phyloP scores from a whole-genome alignment of 129 eudicot species.

The Saposhnikovia divaricata region DNA sequence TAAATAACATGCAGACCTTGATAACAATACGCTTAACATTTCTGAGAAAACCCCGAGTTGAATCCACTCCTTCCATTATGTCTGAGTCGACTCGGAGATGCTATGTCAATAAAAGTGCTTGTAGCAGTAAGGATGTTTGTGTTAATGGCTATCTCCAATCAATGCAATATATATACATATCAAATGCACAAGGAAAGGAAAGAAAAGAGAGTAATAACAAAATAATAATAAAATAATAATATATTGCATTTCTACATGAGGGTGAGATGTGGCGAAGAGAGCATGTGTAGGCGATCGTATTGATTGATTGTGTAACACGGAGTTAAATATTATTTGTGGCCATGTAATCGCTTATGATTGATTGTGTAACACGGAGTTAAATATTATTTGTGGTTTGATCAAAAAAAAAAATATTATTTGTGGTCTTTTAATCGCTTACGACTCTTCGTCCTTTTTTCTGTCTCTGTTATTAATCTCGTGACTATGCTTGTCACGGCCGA shows the following conservation, averaged over 20 bases:
- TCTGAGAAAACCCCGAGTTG: slow-evolving; percentile 61
- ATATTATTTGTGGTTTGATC: background rate
- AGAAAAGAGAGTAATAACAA: no score
- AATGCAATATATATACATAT: background rate
- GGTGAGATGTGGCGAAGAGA: slow-evolving; percentile 1
- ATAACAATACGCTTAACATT: slow-evolving; percentile 76
- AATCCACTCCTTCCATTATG: slow-evolving; percentile 47
- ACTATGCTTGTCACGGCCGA: background rate
- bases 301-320: background rate
- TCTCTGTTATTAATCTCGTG: background rate
- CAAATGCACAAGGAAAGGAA: background rate
- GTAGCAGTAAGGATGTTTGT: background rate
- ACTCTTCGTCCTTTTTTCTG: background rate
- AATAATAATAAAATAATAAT: background rate
- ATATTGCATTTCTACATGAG: background rate
- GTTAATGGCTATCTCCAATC: background rate
- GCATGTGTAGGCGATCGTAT: background rate
- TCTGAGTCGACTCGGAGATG: background rate
- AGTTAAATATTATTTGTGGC: background rate
- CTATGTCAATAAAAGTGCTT: background rate
- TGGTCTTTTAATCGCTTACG: background rate
- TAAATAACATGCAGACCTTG: slow-evolving; percentile 28
- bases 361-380: background rate
- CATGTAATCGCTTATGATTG: background rate
- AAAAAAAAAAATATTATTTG: background rate